Base-by-base conservation (phyloP, 257 asterid species). In the Apocynum venetum region DNA sequence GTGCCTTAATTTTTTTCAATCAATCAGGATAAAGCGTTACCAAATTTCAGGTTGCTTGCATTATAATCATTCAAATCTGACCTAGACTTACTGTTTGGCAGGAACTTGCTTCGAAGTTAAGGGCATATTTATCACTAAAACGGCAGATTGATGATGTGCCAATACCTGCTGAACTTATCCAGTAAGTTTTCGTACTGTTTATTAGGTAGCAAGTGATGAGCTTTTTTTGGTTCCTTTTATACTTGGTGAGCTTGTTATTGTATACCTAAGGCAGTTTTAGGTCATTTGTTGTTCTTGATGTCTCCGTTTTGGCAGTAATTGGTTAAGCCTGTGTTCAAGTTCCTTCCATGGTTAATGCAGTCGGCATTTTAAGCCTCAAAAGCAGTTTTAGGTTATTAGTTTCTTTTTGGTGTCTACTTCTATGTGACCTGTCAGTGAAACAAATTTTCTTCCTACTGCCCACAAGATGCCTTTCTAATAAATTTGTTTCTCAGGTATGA, bases 91-190 rank as follows among this genome's bases (percentile, higher is more conserved):
- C 71, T 57, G 73, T 52, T 15, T 0, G 20, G 36, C 76, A 93
- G 98, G 96, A 89, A 80, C 93, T 90, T 52, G 90, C 92, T 31
- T 72, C 84, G 41, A 90, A 88, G 79, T 80, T 87, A 74, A 89
- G 93, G 84, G 80, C 86, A 49, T 75, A 87, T 79, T 82, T 92
- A 79, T 79, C 80, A 66, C 83, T 90, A 59, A 89, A 89, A 85
- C 84, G 89, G 77, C 87, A 88, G 84, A 80, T 90, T 80, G 94
- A 92, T 80, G 91, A 85, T 77, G 81, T 92, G 76, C 91, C 96
- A 79, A 77, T 88, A 38, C 93, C 88, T 66, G 90, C 89, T 77
- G 98, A 93, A 87, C 90, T 92, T 72, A 90, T 85, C 78, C 98
- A 92, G 98, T 93, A 93, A 66, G 83, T 81, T 53, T 53, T 63